Conservation (phyloP, 345 rosid genomes). For the Salix suchowensis region DNA sequence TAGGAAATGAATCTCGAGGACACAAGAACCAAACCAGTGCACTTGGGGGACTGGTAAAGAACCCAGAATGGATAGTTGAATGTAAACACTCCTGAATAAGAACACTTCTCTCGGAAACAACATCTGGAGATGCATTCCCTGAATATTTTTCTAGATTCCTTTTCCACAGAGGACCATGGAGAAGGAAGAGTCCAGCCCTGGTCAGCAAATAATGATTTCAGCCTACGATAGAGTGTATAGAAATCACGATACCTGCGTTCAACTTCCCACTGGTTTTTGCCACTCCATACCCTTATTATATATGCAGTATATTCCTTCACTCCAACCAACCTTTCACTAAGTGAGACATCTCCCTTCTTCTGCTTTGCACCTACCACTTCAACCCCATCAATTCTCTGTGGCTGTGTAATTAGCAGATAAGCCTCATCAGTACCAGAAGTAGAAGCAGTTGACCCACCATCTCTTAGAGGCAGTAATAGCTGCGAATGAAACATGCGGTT, state of each 20-base stretch:
- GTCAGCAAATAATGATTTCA: constrained; percentile 66
- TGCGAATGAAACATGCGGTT: constrained; percentile 47
- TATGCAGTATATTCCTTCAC: constrained; percentile 89
- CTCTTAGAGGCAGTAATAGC: constrained; percentile 53
- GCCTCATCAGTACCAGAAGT: constrained; percentile 51
- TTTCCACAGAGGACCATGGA: constrained; percentile 77
- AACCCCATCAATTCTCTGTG: constrained; percentile 59
- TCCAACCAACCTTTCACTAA: constrained; percentile 93
- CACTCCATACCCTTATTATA: constrained; percentile 70
- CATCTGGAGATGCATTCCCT: constrained; percentile 79
- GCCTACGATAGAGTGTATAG: constrained; percentile 67
- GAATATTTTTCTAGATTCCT: constrained; percentile 76
- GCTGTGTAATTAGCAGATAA: constrained; percentile 30
- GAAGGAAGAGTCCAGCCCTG: constrained; percentile 84
- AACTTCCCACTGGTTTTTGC: constrained; percentile 79
- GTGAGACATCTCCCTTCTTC: constrained; percentile 84
- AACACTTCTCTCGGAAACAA: constrained; percentile 74
- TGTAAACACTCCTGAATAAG: constrained; percentile 81
- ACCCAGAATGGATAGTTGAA: constrained; percentile 59
- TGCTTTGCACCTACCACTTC: constrained; percentile 91
- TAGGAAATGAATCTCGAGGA: constrained; percentile 56
- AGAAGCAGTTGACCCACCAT: constrained; percentile 75
- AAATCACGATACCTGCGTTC: constrained; percentile 95
- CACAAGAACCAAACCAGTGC: constrained; percentile 70
- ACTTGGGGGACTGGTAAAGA: constrained; percentile 52